A percentile compares a stretch with the other conserved stretches of the same genome.
Conservation (phyloP, 108 stramenopile genomes). For the Cylindrotheca closterium region DNA sequence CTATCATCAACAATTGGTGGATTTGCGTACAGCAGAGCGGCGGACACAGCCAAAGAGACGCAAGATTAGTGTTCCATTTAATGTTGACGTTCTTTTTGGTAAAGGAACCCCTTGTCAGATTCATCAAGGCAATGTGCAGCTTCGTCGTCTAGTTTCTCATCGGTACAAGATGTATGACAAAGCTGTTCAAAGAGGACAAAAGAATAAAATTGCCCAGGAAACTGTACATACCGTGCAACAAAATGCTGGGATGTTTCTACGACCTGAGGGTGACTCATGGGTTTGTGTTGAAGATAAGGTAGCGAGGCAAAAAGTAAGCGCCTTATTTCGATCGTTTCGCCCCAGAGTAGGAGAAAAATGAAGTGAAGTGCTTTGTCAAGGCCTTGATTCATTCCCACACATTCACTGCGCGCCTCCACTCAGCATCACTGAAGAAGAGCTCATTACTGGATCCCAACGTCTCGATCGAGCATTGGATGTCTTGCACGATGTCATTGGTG, state of each 20-base stretch:
- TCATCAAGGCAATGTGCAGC: not conserved
- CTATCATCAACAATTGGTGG: too few relatives aligned
- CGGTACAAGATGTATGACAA: not conserved
- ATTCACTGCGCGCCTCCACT: slow-evolving; percentile 70
- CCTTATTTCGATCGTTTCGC: not conserved
- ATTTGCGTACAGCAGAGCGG: too few relatives aligned
- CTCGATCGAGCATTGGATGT: slow-evolving; percentile 47
- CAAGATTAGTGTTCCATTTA: too few relatives aligned
- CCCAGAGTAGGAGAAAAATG: too few relatives aligned
- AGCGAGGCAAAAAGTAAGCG: not conserved
- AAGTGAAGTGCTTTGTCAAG: too few relatives aligned
- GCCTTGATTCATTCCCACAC: slow-evolving; percentile 55
- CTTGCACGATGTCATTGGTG: slow-evolving; percentile 53
- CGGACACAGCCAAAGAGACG: too few relatives aligned
- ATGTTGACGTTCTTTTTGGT: too few relatives aligned
- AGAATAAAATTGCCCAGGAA: too few relatives aligned
- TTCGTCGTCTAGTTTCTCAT: not conserved
- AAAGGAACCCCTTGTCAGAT: not conserved
- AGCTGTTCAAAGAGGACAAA: not conserved
- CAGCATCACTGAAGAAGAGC: slow-evolving; percentile 49
- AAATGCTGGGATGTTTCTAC: slow-evolving; percentile 18
- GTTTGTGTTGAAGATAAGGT: not conserved
- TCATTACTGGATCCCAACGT: slow-evolving; percentile 59
- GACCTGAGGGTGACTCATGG: not conserved
- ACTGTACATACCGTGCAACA: too few relatives aligned